Base-by-base conservation (phyloP, 345 rosid genomes). In the Leavenworthia alabamica region DNA sequence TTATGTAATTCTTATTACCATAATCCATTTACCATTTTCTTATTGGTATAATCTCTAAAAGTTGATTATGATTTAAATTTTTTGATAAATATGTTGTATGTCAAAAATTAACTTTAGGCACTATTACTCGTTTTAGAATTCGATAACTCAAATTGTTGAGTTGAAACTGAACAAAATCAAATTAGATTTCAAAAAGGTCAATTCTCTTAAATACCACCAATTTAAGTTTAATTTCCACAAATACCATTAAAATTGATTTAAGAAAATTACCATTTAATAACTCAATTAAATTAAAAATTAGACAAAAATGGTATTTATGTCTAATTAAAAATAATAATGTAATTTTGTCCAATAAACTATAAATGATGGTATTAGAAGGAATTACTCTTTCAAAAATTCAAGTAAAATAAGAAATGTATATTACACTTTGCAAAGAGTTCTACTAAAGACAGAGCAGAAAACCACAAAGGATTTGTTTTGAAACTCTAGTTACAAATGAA, bases 351-450 rank as follows among this genome's bases (percentile, higher is more conserved):
- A n/a, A n/a, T n/a, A n/a, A n/a, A n/a, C n/a, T n/a, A n/a, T n/a
- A n/a, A n/a, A n/a, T n/a, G n/a, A n/a, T n/a, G n/a, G n/a, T n/a
- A n/a, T n/a, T n/a, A n/a, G n/a, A n/a, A n/a, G n/a, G n/a, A n/a
- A n/a, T n/a, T n/a, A n/a, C n/a, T n/a, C n/a, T n/a, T n/a, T n/a
- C n/a, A n/a, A n/a, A n/a, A 8, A 23, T 35, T 46, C 56, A 56
- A 22, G 7, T 48, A 29, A 29, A 14, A 23, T 5, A 24, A 31
- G 12, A 23, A 37, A 50, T 42, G 31, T 50, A 59, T 68, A 50
- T 50, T 10, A 42, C 24, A 51, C 54, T 49, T 68, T 43, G 61
- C 73, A 68, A 41, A 51, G 20, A 41, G 23, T 22, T 68, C 13
- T 33, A 49, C 50, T 7, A 19, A 57, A 36, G 23, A 28, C 43